A percentile compares a stretch with the other conserved stretches of the same genome.
These are phyloP conservation scores for Zygoascus hellenicus DNA, from an alignment of 1,139 yeast species.

Conservation along the genomic window DNA sequence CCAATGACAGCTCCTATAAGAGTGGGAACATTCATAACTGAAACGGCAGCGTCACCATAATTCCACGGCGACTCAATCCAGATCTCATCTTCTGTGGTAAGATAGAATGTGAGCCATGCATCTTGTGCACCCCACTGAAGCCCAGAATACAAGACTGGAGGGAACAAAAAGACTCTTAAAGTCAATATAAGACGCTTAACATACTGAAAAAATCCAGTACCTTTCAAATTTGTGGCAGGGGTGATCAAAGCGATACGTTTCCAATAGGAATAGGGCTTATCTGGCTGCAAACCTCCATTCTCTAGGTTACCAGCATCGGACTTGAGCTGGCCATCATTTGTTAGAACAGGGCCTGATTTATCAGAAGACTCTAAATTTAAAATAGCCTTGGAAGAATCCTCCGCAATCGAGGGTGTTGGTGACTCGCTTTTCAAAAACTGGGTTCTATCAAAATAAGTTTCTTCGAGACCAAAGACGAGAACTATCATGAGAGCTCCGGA, in stretches of 20 bases:
- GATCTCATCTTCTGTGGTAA: conserved; percentile 71
- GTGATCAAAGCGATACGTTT: conserved; percentile 57
- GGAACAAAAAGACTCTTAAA: conserved; percentile 64
- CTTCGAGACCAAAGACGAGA: conserved; percentile 59
- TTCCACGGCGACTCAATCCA: conserved; percentile 68
- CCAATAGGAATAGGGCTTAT: conserved; percentile 44
- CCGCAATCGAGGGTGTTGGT: conserved; percentile 1
- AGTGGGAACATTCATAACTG: conserved; percentile 78
- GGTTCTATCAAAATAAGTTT: conserved; percentile 65
- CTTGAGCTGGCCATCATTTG: neutral
- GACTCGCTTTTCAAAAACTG: conserved; percentile 11
- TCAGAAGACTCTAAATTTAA: conserved; percentile 2
- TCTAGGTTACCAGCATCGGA: neutral
- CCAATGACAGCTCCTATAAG: conserved; percentile 78
- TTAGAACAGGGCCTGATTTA: neutral
- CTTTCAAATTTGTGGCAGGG: conserved; percentile 59
- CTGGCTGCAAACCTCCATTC: conserved; percentile 26
- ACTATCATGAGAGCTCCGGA: conserved; percentile 57
- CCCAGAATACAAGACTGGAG: conserved; percentile 77
- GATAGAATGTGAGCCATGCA: conserved; percentile 71
- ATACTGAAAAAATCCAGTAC: conserved; percentile 67
- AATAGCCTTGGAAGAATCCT: neutral
- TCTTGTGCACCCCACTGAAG: conserved; percentile 82
- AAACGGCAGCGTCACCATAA: conserved; percentile 68
- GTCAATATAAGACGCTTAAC: conserved; percentile 52